Evolutionary conservation across 805 yeast species (phyloP), one percentile per base, ranked within the genome.

Genomic region (Dipodascus geniculatus): DNA sequence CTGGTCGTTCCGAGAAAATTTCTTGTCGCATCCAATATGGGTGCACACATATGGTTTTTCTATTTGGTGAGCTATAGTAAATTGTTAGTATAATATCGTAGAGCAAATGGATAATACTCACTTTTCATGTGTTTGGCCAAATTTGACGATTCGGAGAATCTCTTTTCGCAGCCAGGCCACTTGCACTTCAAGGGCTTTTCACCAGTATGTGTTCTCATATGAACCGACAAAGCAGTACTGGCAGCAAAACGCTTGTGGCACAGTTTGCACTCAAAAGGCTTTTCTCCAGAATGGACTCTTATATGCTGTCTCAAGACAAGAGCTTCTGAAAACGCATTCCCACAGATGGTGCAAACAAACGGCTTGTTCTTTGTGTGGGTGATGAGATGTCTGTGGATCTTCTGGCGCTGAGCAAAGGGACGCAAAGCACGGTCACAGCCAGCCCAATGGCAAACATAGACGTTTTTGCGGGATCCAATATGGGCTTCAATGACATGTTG

Each of bases 281-380:
- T 85, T 61, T 89, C 97, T 1, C 96, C 96, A 1, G 91, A 81
- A 66, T 91, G 98, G 2, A 79, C 81, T 52, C 96, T 73, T 71
- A 77, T 67, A 68, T 93, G 99, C 68, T 88, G 96, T 48, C 76
- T 75, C 48, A 93, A 72, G 76, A 85, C 84, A 31, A 83, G 72
- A 51, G 85, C 87, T 48, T 85, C 87, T 3, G 95, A 86, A 67
- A 91, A 89, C 11, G 73, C 65, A 54, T 82, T 80, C 1, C 79
- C 75, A 66, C 99, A 93, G 0, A 75, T 64, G 0, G 70, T 62
- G 68, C 99, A 93, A 55, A 74, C 72, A 65, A 77, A 85, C 0
- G 97, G 97, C 64, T 83, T 82, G 65, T 84, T 81, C 55, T 83
- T 81, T 0, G 98, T 87, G 66, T 93, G 99, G 2, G 84, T 83